Evolutionary conservation across 192 early-diverging fungal species (phyloP).

Genomic region (Linderina pennispora): DNA sequence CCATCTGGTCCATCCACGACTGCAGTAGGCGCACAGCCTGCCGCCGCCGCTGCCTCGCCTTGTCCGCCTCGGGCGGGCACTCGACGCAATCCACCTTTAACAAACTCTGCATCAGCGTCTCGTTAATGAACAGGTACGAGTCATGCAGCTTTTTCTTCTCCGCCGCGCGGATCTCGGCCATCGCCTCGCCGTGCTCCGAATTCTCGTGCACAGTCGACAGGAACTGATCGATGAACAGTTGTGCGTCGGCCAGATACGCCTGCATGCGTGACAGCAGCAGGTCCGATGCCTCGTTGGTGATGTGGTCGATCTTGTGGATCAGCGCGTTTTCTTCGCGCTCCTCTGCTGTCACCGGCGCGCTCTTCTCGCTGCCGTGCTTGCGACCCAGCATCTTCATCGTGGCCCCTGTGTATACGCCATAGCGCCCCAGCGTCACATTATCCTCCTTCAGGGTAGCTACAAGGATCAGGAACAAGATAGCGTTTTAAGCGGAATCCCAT

Average conservation of each 20-base stretch:
- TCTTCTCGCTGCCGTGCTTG: slow-evolving; percentile 34
- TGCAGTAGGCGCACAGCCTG: slow-evolving; percentile 69
- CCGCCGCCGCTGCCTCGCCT: slow-evolving; percentile 63
- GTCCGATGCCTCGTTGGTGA: slow-evolving; percentile 38
- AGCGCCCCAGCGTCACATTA: slow-evolving; percentile 56
- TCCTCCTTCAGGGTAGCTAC: slow-evolving; percentile 73
- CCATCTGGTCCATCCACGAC: slow-evolving; percentile 68
- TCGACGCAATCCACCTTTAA: slow-evolving; percentile 69
- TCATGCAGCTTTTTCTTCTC: slow-evolving; percentile 63
- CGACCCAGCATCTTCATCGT: slow-evolving; percentile 68
- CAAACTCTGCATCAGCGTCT: slow-evolving; percentile 73
- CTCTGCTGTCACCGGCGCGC: slow-evolving; percentile 22
- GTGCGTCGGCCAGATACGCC: slow-evolving; percentile 38
- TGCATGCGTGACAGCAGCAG: slow-evolving; percentile 43
- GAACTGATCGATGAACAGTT: slow-evolving; percentile 44
- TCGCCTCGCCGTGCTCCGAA: slow-evolving; percentile 27
- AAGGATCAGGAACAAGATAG: background rate
- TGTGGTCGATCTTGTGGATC: slow-evolving; percentile 44
- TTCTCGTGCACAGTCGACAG: slow-evolving; percentile 16
- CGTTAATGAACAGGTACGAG: slow-evolving; percentile 57
- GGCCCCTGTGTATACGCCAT: slow-evolving; percentile 69
- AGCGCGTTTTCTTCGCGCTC: slow-evolving; percentile 41
- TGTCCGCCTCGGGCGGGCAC: slow-evolving; percentile 61
- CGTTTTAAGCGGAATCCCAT: no score
- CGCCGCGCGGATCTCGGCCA: slow-evolving; percentile 27